phyloP scores from a whole-genome alignment of 2,329 filamentous ascomycete species.

The Botrytis fragariae region DNA sequence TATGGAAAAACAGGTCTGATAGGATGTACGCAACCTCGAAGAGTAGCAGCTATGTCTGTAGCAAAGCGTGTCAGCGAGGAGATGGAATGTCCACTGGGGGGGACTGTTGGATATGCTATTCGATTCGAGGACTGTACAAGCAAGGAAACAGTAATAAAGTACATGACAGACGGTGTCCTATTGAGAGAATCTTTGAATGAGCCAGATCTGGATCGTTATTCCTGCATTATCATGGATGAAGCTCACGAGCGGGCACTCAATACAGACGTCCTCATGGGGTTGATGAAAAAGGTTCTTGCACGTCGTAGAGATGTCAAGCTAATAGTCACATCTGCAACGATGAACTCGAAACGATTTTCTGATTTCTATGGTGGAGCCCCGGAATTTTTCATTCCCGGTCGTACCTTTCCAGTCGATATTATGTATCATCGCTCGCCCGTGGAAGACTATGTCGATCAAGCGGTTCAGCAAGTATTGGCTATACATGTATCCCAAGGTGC shows the following conservation, averaged over 20 bases:
- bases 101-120: conserved; percentile 91
- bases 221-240: conserved; percentile 99
- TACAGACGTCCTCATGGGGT: conserved; percentile 93
- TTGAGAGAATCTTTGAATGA: conserved; percentile 91
- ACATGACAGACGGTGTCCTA: conserved; percentile 97
- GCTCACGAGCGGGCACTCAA: conserved; percentile 96
- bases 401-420: conserved; percentile 95
- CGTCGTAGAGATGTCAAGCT: conserved; percentile 87
- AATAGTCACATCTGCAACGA: conserved; percentile 96
- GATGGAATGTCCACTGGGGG: conserved; percentile 90
- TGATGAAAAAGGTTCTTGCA: conserved; percentile 95
- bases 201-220: conserved; percentile 90
- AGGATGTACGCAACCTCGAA: conserved; percentile 91
- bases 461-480: conserved; percentile 90
- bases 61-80: conserved; percentile 97
- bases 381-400: conserved; percentile 92
- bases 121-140: conserved; percentile 98
- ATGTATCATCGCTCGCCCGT: conserved; percentile 94
- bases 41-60: conserved; percentile 98
- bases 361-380: conserved; percentile 95
- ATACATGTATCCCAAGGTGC: conserved; percentile 94
- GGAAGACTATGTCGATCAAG: conserved; percentile 96
- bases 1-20: conserved; percentile 88
- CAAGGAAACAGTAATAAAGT: conserved; percentile 93
- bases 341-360: conserved; percentile 96